Percentiles rank a stretch among this genome's conserved stretches.
Conservation (phyloP, 2,329 filamentous ascomycete species). For the Neopestalotiopsis sp. region DNA sequence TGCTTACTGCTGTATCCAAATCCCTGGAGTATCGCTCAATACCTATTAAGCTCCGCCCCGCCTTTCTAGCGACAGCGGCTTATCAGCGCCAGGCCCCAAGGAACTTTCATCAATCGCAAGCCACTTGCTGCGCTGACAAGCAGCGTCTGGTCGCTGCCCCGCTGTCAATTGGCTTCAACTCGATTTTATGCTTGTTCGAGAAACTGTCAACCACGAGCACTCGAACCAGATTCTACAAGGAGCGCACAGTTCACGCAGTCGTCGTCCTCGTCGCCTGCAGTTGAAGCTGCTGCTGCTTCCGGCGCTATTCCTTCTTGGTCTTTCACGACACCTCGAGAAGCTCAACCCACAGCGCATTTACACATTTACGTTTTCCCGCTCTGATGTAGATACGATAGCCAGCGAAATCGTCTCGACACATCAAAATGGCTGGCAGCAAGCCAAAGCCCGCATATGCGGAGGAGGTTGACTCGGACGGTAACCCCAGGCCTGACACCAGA, state of each 20-base stretch:
- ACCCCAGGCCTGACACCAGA: not conserved
- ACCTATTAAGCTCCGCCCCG: not conserved
- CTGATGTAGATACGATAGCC: not conserved
- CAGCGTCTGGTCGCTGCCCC: not conserved
- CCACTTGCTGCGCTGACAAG: not conserved
- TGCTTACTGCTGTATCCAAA: not conserved
- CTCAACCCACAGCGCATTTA: not conserved
- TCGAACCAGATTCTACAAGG: not conserved
- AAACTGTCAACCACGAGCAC: not conserved
- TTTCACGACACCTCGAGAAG: not conserved
- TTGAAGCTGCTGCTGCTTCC: not conserved
- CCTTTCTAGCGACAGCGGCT: not conserved
- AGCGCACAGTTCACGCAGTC: not conserved
- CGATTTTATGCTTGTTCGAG: not conserved
- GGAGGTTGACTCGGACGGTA: constrained; percentile 11
- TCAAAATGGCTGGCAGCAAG: constrained; percentile 1
- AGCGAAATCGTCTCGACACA: not conserved
- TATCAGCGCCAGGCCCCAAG: not conserved
- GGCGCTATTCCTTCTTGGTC: not conserved
- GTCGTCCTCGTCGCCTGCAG: not conserved
- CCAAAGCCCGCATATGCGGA: not conserved
- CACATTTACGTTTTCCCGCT: not conserved
- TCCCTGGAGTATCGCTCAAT: not conserved
- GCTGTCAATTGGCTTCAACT: not conserved
- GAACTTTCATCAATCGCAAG: not conserved